phyloP scores from a whole-genome alignment of 1,284 basidiomycete genomes.

The Cutaneotrichosporon dermatis region DNA sequence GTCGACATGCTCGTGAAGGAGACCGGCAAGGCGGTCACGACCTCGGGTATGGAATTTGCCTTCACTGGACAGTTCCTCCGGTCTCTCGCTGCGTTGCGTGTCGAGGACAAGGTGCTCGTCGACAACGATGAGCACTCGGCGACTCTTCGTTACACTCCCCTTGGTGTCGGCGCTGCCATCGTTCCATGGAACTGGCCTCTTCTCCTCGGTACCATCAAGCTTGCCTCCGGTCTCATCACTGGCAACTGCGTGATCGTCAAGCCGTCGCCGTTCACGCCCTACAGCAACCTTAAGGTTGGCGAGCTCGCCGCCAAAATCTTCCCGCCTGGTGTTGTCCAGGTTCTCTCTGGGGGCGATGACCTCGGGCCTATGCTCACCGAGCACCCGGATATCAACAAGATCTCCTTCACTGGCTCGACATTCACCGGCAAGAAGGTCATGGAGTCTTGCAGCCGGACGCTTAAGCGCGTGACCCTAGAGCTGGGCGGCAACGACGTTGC shows the following conservation, averaged over 20 bases:
- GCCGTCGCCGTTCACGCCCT: slow-evolving; percentile 91
- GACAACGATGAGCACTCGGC: slow-evolving; percentile 70
- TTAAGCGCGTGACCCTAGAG: slow-evolving; percentile 89
- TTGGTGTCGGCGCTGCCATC: slow-evolving; percentile 58
- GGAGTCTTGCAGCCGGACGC: slow-evolving; percentile 70
- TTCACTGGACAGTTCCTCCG: slow-evolving; percentile 80
- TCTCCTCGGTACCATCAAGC: slow-evolving; percentile 59
- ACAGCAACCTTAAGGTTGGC: slow-evolving; percentile 80
- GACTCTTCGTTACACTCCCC: slow-evolving; percentile 77
- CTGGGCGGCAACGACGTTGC: slow-evolving; percentile 45
- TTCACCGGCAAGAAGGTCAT: slow-evolving; percentile 85
- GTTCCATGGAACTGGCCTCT: slow-evolving; percentile 63
- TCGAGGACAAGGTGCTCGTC: slow-evolving; percentile 66
- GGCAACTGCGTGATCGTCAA: slow-evolving; percentile 96
- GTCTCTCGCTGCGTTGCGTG: slow-evolving; percentile 80
- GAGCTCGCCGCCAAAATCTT: slow-evolving; percentile 69
- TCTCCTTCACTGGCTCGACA: slow-evolving; percentile 89
- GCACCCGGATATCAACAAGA: slow-evolving; percentile 56
- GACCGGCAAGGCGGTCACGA: slow-evolving; percentile 81
- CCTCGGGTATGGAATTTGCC: slow-evolving; percentile 71
- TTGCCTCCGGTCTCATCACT: slow-evolving; percentile 67
- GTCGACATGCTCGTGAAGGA: slow-evolving; percentile 53
- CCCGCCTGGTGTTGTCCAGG: slow-evolving; percentile 90
- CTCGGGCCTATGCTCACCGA: slow-evolving; percentile 45
- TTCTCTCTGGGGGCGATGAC: slow-evolving; percentile 60